Evolutionary conservation across 371 early-diverging fungal genomes (phyloP), one percentile per base, ranked within the genome.

Genomic region (Circinella minor): DNA sequence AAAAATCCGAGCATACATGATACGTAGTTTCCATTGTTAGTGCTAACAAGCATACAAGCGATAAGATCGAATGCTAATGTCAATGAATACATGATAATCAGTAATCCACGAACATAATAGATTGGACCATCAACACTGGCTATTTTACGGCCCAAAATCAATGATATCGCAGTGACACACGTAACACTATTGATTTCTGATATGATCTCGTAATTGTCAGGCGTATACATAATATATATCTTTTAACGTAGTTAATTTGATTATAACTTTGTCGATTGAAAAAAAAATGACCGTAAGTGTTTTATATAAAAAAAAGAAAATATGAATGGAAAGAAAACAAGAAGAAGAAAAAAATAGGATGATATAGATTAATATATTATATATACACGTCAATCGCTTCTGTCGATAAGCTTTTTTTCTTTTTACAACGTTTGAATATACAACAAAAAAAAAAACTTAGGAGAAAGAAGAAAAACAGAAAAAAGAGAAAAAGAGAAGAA

Each of bases 141-240:
- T 0, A 77, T 72, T 71, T 79, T 85, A 43, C 82, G 81, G 18
- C 85, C 85, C 62, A 85, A 79, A 10, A 82, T 63, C 47, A 81
- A 65, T 4, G 82, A 81, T 46, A 85, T 72, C n/a, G 69, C 60
- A 2, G 81, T 79, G 69, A 85, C 79, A 36, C 77, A 81, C 39
- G 73, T 51, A 27, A 81, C 73, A 48, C 70, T 70, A 59, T 69
- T 69, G 46, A 78, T 65, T 65, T 78, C 78, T 36, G 78, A 74
- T 18, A 72, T 55, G 46, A 78, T 74, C 63, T 78, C 78, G 39
- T 65, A 68, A 20, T 67, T 65, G 70, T 78, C 78, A 11, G 78
- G 78, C 34, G 64, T 51, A 68, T 74, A 78, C 78, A 78, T 77
- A 15, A 15, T 15, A n/a, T 13, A 51, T 27, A 27, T 27, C 27